Percentiles rank a stretch among this genome's conserved stretches.
These are phyloP conservation scores for Colletotrichum aenigma DNA, from an alignment of 2,329 filamentous ascomycete species.

Conservation along the genomic window DNA sequence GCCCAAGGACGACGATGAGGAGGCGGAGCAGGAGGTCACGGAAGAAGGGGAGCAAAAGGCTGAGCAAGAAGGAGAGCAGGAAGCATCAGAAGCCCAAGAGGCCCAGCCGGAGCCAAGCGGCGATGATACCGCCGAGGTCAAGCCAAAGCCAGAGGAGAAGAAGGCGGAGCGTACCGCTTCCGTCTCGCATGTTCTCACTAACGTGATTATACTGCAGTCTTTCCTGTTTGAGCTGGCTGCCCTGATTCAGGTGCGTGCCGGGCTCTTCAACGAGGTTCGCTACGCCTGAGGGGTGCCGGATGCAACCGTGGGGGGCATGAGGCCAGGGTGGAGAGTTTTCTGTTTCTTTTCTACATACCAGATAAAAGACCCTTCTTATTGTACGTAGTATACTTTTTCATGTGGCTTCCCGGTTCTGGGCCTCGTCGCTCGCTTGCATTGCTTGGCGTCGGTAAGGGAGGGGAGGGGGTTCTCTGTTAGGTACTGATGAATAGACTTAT, in stretches of 20 bases:
- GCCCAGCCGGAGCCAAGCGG: slow-evolving; percentile 15
- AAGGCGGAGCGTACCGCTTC: slow-evolving; percentile 55
- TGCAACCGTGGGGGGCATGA: neutral
- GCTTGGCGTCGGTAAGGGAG: neutral
- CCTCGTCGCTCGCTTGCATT: neutral
- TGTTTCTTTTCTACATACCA: neutral
- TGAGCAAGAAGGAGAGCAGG: slow-evolving; percentile 19
- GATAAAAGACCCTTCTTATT: neutral
- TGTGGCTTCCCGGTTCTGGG: neutral
- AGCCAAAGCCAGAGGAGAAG: slow-evolving; percentile 26
- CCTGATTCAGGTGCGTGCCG: slow-evolving; percentile 75
- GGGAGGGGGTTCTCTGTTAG: neutral
- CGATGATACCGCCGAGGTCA: slow-evolving; percentile 26
- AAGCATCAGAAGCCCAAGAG: slow-evolving; percentile 16
- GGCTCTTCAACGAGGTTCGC: slow-evolving; percentile 76
- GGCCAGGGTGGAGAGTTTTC: neutral
- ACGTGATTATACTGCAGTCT: slow-evolving; percentile 78
- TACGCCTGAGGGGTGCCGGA: slow-evolving; percentile 47
- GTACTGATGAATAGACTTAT: neutral
- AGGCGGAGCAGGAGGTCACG: slow-evolving; percentile 29
- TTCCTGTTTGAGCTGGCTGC: slow-evolving; percentile 80
- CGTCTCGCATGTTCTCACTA: slow-evolving; percentile 80
- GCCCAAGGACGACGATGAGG: slow-evolving; percentile 25
- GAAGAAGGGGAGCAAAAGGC: slow-evolving; percentile 22
- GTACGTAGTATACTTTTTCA: neutral